Percentiles rank a stretch among this genome's conserved stretches.
Conservation (phyloP, 2,329 filamentous ascomycete genomes). For the Truncatella angustata region DNA sequence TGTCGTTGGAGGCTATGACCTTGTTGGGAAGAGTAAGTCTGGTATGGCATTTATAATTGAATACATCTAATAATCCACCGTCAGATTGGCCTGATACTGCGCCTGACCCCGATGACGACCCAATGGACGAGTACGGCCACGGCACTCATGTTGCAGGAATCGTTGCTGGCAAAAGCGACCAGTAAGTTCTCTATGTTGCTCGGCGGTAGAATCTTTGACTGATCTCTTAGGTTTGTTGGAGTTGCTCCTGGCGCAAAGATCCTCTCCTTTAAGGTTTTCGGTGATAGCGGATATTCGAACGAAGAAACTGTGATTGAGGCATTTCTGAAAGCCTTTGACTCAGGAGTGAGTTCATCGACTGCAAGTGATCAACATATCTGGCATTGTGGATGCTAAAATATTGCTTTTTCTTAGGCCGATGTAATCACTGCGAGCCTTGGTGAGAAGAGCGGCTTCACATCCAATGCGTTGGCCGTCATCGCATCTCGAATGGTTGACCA, state of each 20-base stretch:
- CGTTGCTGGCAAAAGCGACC: slow-evolving; percentile 19
- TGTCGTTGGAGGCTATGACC: slow-evolving; percentile 22
- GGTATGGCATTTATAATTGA: background rate
- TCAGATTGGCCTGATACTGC: slow-evolving; percentile 19
- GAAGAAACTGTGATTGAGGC: slow-evolving; percentile 22
- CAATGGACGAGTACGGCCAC: slow-evolving; percentile 18
- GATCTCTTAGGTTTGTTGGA: slow-evolving; percentile 18
- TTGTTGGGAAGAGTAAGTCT: slow-evolving; percentile 18
- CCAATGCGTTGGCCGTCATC: slow-evolving; percentile 41
- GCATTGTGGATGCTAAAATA: background rate
- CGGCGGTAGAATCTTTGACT: background rate
- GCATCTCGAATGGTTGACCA: slow-evolving; percentile 37
- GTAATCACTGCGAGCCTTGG: slow-evolving; percentile 22
- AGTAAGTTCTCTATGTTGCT: slow-evolving; percentile 12
- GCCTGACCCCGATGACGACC: slow-evolving; percentile 18
- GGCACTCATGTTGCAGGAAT: slow-evolving; percentile 23
- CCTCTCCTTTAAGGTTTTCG: slow-evolving; percentile 22
- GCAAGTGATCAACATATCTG: too few relatives aligned
- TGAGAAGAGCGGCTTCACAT: slow-evolving; percentile 19
- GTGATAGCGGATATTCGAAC: slow-evolving; percentile 16
- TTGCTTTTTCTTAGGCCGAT: slow-evolving; percentile 15
- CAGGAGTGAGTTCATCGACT: slow-evolving; percentile 15
- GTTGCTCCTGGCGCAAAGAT: slow-evolving; percentile 22
- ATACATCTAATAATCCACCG: background rate
- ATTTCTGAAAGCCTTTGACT: slow-evolving; percentile 21